Conservation (phyloP, 495 filamentous ascomycete genomes). For the Hypoxylon cercidicola region DNA sequence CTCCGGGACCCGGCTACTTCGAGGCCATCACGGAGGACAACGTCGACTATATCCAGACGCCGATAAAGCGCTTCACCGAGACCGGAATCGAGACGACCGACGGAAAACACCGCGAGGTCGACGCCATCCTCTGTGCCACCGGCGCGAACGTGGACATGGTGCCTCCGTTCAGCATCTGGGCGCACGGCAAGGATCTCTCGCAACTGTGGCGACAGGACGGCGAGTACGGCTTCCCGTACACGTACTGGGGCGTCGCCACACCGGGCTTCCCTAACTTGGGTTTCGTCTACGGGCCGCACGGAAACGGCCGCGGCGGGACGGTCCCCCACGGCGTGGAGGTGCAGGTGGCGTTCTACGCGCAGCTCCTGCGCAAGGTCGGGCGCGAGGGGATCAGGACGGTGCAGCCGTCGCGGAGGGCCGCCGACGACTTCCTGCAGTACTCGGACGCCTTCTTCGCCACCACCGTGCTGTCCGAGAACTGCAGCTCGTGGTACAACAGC, state of each 20-base stretch:
- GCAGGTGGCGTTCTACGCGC: conserved; percentile 68
- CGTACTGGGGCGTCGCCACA: conserved; percentile 70
- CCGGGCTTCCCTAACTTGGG: conserved; percentile 75
- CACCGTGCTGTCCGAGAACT: conserved; percentile 71
- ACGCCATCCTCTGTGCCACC: conserved; percentile 74
- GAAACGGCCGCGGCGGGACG: conserved; percentile 62
- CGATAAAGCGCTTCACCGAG: conserved; percentile 66
- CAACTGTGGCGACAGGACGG: conserved; percentile 60
- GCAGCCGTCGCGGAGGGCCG: conserved; percentile 60
- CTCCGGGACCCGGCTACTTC: conserved; percentile 77
- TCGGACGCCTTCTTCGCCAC: conserved; percentile 69
- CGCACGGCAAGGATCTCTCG: conserved; percentile 60
- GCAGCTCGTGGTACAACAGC: conserved; percentile 76
- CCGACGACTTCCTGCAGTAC: conserved; percentile 72
- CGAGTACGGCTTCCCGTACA: conserved; percentile 67
- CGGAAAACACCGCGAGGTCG: conserved; percentile 61
- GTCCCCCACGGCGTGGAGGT: conserved; percentile 65
- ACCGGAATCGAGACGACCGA: conserved; percentile 66
- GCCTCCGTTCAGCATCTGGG: conserved; percentile 68
- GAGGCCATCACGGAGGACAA: conserved; percentile 73
- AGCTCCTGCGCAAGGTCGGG: conserved; percentile 70
- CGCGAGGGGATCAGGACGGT: conserved; percentile 72
- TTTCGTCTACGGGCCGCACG: conserved; percentile 68
- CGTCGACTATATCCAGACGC: conserved; percentile 66
- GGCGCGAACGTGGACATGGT: conserved; percentile 69